Evolutionary conservation across 306 rosid species (phyloP), one percentile per base, ranked within the genome.

Genomic region (Argentina anserina): DNA sequence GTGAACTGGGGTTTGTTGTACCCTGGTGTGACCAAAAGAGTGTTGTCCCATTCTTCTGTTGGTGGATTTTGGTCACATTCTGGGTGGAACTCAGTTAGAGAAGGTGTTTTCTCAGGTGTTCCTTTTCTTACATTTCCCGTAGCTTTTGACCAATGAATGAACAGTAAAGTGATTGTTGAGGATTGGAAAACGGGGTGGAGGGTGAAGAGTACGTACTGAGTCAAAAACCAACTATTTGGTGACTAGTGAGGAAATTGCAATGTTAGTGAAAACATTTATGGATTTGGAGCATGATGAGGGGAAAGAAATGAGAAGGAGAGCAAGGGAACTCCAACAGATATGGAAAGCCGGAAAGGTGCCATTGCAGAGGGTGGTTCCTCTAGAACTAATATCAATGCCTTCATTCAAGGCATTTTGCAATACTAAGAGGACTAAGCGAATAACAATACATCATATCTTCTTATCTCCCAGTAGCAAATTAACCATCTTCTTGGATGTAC

Each of bases 51-150:
- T 60, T 46, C 72, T 69, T 67, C 88, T n/a, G 18, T 85, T 0
- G 88, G 87, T n/a, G 92, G 92, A 3, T 89, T 76, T 60, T 85
- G 86, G 87, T 69, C 81, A 28, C 87, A 89, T 17, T 87, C 91
- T 61, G 95, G 91, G 5, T 89, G 90, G 91, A 89, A 75, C 76
- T 87, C 95, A 0, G 74, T 75, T 2, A 53, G 75, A 8, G 96
- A 89, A 74, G 88, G 78, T 41, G 42, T 84, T 20, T 89, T 74
- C 79, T 75, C 75, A n/a, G 96, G 96, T 3, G 82, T 85, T 37
- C 86, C 92, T 0, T 77, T 89, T 67, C 74, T 87, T 20, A 75
- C 92, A 0, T 87, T 85, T 15, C 90, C 95, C 5, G 9, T 89
- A 37, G 29, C 6, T 4, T 25, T 81, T 74, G 96, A 89, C 49